Base-by-base conservation (phyloP, 2,329 filamentous ascomycete genomes). In the Penicillium sp. region DNA sequence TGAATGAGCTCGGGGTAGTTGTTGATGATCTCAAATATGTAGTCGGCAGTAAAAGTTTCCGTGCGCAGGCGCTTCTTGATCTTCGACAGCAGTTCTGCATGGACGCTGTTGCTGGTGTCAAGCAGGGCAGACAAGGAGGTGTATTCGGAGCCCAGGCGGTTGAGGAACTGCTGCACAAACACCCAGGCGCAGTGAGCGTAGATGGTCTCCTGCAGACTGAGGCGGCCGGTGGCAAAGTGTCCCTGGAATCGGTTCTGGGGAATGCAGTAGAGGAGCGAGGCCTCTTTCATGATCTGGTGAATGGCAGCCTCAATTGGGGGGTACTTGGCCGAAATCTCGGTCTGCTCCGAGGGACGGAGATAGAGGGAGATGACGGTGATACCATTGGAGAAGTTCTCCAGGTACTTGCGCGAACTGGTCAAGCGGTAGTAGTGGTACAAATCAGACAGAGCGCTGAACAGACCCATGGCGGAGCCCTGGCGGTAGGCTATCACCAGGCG, bases 351-450 rank as follows among this genome's bases (percentile, higher is more conserved):
- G 18, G 88, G 89, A 56, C 86, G 85, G 50, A 98, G 79, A 71
- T 98, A 98, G 53, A 96, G 81, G 59, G 89, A 96, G 79, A 97
- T 95, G 69, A 97, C 86, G 11, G 89, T 95, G 67, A 96, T 94
- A 52, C 93, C 93, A 69, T 98, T 98, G 64, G 90, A 93, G 77
- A 98, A 98, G 73, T 97, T 93, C 73, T 98, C 88, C 39, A 98
- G 87, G 65, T 98, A 98, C 75, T 98, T 98, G 60, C 93, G 81
- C 23, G 93, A 93, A 63, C 88, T 95, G 2, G 93, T 98, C 51
- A 97, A 80, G 35, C 93, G 91, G 65, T 98, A 98, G 80, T 96
- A 97, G 74, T 98, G 93, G 75, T 98, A 98, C 29, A 98, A 77
- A 68, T 97, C 90, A 55, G 88, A 95, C 60, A 98, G 74, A 23